phyloP scores from a whole-genome alignment of 305 asterid species.

The Stenogyne calaminthoides region DNA sequence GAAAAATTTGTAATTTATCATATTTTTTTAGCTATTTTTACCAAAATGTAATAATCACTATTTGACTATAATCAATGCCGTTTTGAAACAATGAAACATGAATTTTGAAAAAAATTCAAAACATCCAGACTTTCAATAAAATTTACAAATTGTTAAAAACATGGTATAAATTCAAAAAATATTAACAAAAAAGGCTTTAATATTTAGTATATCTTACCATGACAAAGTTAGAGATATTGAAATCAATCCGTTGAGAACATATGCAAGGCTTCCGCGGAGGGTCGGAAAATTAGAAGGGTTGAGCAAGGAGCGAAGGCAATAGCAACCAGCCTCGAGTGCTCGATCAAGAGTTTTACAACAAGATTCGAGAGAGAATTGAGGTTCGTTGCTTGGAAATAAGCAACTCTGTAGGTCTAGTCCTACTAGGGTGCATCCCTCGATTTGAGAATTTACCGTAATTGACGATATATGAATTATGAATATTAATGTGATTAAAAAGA shows the following conservation, averaged over 20 bases:
- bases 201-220: slow-evolving; percentile 27
- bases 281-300: slow-evolving; percentile 34
- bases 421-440: slow-evolving; percentile 43
- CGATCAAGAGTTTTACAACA: slow-evolving; percentile 47
- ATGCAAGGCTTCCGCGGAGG: slow-evolving; percentile 29
- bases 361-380: slow-evolving; percentile 34
- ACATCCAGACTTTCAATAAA: too few relatives aligned
- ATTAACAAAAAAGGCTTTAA: too few relatives aligned
- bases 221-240: slow-evolving; percentile 42
- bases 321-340: slow-evolving; percentile 48
- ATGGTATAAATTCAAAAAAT: not conserved
- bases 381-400: slow-evolving; percentile 29
- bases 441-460: slow-evolving; percentile 13
- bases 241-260: slow-evolving; percentile 42
- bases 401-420: slow-evolving; percentile 48
- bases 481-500: slow-evolving; percentile 3
- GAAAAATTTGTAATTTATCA: too few relatives aligned
- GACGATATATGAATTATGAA: slow-evolving; percentile 11
- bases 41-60: not conserved
- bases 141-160: too few relatives aligned
- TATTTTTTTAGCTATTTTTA: too few relatives aligned
- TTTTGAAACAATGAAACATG: too few relatives aligned
- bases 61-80: too few relatives aligned
- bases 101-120: too few relatives aligned
- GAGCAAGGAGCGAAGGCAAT: slow-evolving; percentile 47